Percentiles rank a stretch among this genome's conserved stretches.
Conservation (phyloP, 2,329 filamentous ascomycete species). For the Sporothrix mexicana region DNA sequence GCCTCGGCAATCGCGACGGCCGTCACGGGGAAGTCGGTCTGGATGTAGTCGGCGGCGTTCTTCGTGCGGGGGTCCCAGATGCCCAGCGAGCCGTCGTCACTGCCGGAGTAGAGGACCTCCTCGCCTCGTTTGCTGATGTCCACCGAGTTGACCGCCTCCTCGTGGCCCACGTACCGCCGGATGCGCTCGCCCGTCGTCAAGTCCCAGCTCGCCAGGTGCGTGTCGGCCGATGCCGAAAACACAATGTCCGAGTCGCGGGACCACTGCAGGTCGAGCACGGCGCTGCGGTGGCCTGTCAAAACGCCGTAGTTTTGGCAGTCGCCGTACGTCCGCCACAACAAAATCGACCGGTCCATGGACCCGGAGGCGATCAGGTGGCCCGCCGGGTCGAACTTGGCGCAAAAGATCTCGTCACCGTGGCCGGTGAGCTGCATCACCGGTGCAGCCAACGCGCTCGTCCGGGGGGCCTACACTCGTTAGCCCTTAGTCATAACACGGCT, state of each 20-base stretch:
- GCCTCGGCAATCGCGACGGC: constrained; percentile 90
- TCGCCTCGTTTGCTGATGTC: constrained; percentile 89
- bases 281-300: constrained; percentile 86
- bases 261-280: constrained; percentile 92
- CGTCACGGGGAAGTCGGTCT: constrained; percentile 91
- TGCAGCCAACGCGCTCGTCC: constrained; percentile 83
- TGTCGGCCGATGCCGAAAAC: constrained; percentile 92
- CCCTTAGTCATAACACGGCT: no score
- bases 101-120: constrained; percentile 87
- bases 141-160: constrained; percentile 92
- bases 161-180: constrained; percentile 88
- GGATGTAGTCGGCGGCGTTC: constrained; percentile 82
- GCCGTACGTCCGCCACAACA: constrained; percentile 92
- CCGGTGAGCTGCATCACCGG: constrained; percentile 94
- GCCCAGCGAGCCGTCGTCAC: constrained; percentile 91
- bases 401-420: constrained; percentile 84
- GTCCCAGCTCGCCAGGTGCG: constrained; percentile 93
- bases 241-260: constrained; percentile 90
- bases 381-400: constrained; percentile 85
- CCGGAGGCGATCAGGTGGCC: constrained; percentile 91
- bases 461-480: no score
- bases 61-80: constrained; percentile 96
- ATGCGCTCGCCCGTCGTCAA: constrained; percentile 89
- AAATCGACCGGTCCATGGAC: constrained; percentile 90
- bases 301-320: constrained; percentile 94